Evolutionary conservation across 257 asterid species (phyloP), one percentile per base, ranked within the genome.

Genomic region (Nicotiana undulata): DNA sequence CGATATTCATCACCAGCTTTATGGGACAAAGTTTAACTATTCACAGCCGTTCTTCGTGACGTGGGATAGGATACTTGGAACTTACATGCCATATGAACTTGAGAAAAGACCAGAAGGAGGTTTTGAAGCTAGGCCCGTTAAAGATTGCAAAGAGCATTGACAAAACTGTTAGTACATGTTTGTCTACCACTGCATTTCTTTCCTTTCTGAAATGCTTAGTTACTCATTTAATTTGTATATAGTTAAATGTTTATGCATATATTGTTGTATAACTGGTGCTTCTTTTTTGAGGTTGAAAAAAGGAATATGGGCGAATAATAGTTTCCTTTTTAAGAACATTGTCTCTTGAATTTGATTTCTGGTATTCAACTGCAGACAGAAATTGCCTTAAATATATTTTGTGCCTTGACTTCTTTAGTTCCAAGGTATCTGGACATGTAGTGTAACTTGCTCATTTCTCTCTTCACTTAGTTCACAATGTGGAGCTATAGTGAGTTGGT

Each of bases 1-100:
- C 55, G 98, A 95, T 58, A 84, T 95, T 75, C 99, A 95, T 82
- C 99, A 95, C 85, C 97, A 95, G 86, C 95, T 92, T 55, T 89
- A 90, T 4, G 98, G 98, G 24, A 93, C 86, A 81, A 93, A 95
- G 86, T 95, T 87, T 72, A 95, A 95, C 86, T 93, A 84, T 63
- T 93, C 99, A 10, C 98, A 95, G 90, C 99, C 98, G 5, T 95
- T 93, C 88, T 95, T 95, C 63, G 95, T 95, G 84, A 86, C 90
- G 78, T 95, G 96, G 99, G 97, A 95, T 82, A 83, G 87, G 83
- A 89, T 95, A 44, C 89, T 92, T 0, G 97, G 97, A 29, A 95
- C 97, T 16, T 87, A 92, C 92, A 93, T 93, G 98, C 97, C 97
- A 3, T 93, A 91, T 79, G 80, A 96, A 4, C 93, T 95, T 15